Evolutionary conservation across 345 rosid species (phyloP), one percentile per base, ranked within the genome.

Genomic region (Citrus hindsii): DNA sequence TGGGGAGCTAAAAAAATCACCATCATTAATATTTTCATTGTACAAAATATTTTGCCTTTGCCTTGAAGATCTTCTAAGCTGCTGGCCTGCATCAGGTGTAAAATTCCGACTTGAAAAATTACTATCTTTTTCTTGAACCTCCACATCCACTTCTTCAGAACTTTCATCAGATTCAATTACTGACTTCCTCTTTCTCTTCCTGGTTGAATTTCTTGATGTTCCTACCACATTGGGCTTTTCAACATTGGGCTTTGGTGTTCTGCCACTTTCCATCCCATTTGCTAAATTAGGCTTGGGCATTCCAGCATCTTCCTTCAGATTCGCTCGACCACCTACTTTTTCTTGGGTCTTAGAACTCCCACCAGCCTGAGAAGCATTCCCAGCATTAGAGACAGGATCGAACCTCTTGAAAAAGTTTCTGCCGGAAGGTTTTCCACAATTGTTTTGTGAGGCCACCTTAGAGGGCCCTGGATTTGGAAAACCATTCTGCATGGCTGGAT

Each of bases 41-140:
- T 77, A 81, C 69, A 84, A 83, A 63, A 82, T 77, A 16, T 76
- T 77, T 73, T 84, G 91, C 79, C 81, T 87, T 60, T 71, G 83
- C 86, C 93, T 88, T 59, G 83, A 73, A 71, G 95, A 88, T 82
- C 82, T 87, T 82, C 93, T 84, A 65, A 73, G 58, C 40, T 78
- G 81, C 70, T 58, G 74, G 40, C 75, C 80, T 59, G 42, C 74
- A 83, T 74, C 58, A 12, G 62, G 33, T 25, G 70, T 73, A 75
- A 69, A 71, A 77, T 79, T 79, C 71, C 33, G 75, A 55, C 78
- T 64, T 48, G 73, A 73, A 76, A 66, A 56, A 73, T 78, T 73
- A 59, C 75, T 42, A 10, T 67, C 68, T 77, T 82, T 76, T 79
- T 82, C 85, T 63, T 81, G 69, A 30, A 33, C 38, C 71, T 21